Evolutionary conservation across 768 basidiomycete species (phyloP).

Genomic region (Tubosaeta sp.): DNA sequence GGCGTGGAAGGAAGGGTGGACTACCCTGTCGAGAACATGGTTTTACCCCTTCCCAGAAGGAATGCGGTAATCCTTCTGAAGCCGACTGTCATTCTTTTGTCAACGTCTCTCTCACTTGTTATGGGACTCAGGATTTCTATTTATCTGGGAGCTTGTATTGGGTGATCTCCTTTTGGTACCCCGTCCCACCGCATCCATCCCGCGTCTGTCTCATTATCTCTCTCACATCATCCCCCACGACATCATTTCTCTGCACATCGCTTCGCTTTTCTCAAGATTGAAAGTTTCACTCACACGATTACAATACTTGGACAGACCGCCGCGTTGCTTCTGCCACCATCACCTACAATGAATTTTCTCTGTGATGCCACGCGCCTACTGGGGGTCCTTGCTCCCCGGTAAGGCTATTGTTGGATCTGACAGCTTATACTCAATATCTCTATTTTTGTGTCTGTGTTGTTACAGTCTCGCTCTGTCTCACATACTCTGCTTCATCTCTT

Average conservation of each 20-base stretch:
- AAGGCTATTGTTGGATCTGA: constrained; percentile 10
- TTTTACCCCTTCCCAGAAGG: constrained; percentile 22
- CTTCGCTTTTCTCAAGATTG: constrained; percentile 15
- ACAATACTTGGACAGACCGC: constrained; percentile 19
- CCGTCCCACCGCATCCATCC: constrained; percentile 22
- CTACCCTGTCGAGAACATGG: constrained; percentile 16
- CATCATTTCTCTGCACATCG: constrained; percentile 26
- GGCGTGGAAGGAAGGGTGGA: constrained; percentile 7
- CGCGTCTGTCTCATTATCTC: constrained; percentile 17
- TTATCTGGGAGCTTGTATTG: constrained; percentile 32
- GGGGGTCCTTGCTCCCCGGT: constrained; percentile 6
- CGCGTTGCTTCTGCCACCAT: constrained; percentile 11
- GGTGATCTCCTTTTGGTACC: constrained; percentile 25
- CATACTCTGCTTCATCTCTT: constrained; percentile 23
- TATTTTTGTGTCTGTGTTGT: constrained; percentile 16
- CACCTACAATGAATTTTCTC: constrained; percentile 10
- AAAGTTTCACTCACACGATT: constrained; percentile 13
- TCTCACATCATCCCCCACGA: constrained; percentile 26
- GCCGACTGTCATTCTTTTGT: constrained; percentile 13
- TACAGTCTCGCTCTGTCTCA: constrained; percentile 11
- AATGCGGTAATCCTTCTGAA: constrained; percentile 18
- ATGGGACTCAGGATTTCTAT: constrained; percentile 33
- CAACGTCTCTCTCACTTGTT: constrained; percentile 19
- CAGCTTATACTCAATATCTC: constrained; percentile 12
- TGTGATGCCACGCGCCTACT: constrained; percentile 12